A percentile compares a stretch with the other conserved stretches of the same genome.
phyloP scores from a whole-genome alignment of 345 rosid genomes.

The Trapa incisa region DNA sequence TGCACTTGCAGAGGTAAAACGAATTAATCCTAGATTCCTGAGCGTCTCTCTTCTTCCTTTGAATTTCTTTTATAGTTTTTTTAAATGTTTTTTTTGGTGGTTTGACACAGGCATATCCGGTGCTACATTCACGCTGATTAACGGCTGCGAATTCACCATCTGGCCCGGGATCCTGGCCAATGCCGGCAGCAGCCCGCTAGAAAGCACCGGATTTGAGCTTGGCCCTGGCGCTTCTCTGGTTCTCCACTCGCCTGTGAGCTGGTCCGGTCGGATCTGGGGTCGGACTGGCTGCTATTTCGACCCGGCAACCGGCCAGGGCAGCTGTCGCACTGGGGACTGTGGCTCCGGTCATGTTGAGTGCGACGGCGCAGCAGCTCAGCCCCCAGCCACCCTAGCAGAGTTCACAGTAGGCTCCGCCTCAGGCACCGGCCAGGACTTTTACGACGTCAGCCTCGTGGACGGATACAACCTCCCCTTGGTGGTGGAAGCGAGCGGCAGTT shows the following conservation, averaged over 20 bases:
- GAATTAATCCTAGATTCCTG: no score
- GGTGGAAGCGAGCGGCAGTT: no score
- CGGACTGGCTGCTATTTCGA: not conserved
- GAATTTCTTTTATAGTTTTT: not conserved
- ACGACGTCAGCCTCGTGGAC: no score
- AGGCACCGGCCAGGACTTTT: no score
- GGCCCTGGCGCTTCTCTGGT: no score
- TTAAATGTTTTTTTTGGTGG: not conserved
- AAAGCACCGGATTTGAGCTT: no score
- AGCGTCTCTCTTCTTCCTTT: not conserved
- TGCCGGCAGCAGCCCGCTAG: slow-evolving; percentile 10
- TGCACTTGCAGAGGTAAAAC: slow-evolving; percentile 21
- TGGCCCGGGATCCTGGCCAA: slow-evolving; percentile 34
- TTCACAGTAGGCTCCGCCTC: no score
- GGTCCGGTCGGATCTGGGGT: not conserved
- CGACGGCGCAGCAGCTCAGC: no score
- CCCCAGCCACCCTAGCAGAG: no score
- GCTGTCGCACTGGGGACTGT: not conserved
- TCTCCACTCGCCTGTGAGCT: not conserved
- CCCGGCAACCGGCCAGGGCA: not conserved
- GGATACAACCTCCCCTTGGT: no score
- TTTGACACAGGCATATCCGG: slow-evolving; percentile 29
- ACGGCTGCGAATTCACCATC: slow-evolving; percentile 21
- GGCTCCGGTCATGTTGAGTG: not conserved
- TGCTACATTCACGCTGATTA: slow-evolving; percentile 19